These are phyloP conservation scores for Malassezia equina DNA, from an alignment of 1,284 basidiomycete genomes.

Conservation along the genomic window DNA sequence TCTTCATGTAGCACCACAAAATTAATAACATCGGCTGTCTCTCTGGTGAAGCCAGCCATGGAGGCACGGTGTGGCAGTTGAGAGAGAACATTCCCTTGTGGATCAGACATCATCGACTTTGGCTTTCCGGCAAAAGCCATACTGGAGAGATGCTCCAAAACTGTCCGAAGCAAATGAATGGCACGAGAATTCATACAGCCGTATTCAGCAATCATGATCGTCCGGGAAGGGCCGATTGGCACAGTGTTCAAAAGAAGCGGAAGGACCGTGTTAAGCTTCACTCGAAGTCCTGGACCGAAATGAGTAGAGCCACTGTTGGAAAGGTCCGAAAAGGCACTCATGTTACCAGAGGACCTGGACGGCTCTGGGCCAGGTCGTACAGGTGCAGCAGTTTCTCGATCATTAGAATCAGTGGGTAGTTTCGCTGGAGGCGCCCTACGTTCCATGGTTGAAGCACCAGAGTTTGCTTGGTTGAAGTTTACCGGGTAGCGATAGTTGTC, in stretches of 20 bases:
- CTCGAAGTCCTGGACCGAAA: slow-evolving; percentile 43
- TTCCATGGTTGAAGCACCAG: not conserved
- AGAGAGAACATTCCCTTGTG: not conserved
- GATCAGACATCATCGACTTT: slow-evolving; percentile 20
- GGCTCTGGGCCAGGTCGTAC: not conserved
- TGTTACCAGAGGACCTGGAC: not conserved
- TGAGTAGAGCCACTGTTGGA: slow-evolving; percentile 16
- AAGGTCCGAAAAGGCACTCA: not conserved
- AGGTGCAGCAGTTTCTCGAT: not conserved
- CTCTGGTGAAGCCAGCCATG: slow-evolving; percentile 7
- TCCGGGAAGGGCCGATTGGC: slow-evolving; percentile 25
- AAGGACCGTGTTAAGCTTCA: slow-evolving; percentile 39
- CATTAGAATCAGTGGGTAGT: not conserved
- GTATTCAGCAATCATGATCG: slow-evolving; percentile 47
- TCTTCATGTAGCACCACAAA: slow-evolving; percentile 48
- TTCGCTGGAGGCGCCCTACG: not conserved
- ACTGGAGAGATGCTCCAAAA: slow-evolving; percentile 35
- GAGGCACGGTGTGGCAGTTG: slow-evolving; percentile 19
- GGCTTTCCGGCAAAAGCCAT: slow-evolving; percentile 10
- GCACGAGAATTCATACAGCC: slow-evolving; percentile 47
- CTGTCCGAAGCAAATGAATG: slow-evolving; percentile 38
- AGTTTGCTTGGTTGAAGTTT: not conserved
- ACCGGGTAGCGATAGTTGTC: not conserved
- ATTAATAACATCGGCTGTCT: slow-evolving; percentile 19
- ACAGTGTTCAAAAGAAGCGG: slow-evolving; percentile 28